Percentiles rank a stretch among this genome's conserved stretches.
These are phyloP conservation scores for Exophiala lecanii-corni DNA, from an alignment of 2,329 filamentous ascomycete species.

Conservation along the genomic window DNA sequence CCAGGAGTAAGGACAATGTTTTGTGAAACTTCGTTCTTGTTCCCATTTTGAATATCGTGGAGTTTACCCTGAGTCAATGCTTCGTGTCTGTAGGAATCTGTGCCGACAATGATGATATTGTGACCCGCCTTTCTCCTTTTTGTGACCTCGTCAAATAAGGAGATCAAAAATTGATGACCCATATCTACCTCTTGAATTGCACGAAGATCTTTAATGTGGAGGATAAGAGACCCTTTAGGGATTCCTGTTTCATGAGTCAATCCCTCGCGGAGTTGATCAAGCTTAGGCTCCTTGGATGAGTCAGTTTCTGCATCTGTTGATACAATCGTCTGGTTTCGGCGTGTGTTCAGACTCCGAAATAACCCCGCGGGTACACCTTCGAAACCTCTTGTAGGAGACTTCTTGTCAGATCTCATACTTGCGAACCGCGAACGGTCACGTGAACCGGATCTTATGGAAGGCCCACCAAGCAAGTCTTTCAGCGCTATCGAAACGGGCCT, in stretches of 20 bases:
- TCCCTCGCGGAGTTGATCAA: constrained; percentile 40
- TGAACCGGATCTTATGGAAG: not conserved
- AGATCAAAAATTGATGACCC: constrained; percentile 64
- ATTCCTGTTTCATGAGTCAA: constrained; percentile 39
- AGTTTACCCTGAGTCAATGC: constrained; percentile 44
- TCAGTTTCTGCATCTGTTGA: constrained; percentile 6
- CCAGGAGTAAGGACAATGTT: constrained; percentile 52
- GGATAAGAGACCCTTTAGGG: constrained; percentile 47
- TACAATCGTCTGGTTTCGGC: not conserved
- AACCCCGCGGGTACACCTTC: not conserved
- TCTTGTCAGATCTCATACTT: not conserved
- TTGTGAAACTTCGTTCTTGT: constrained; percentile 45
- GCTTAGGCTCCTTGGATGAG: constrained; percentile 17
- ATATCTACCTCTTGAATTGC: constrained; percentile 63
- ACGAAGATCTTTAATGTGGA: constrained; percentile 76
- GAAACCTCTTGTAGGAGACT: not conserved
- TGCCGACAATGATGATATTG: constrained; percentile 74
- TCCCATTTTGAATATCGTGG: constrained; percentile 43
- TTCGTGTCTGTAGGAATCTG: constrained; percentile 56
- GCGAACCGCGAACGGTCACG: not conserved
- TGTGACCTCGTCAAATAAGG: constrained; percentile 68
- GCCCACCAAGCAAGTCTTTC: constrained; percentile 15
- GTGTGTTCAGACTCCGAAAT: not conserved
- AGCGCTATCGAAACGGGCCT: constrained; percentile 19
- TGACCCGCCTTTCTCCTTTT: constrained; percentile 66